Conservation (phyloP, 345 rosid genomes). For the Rhizophora apiculata region DNA sequence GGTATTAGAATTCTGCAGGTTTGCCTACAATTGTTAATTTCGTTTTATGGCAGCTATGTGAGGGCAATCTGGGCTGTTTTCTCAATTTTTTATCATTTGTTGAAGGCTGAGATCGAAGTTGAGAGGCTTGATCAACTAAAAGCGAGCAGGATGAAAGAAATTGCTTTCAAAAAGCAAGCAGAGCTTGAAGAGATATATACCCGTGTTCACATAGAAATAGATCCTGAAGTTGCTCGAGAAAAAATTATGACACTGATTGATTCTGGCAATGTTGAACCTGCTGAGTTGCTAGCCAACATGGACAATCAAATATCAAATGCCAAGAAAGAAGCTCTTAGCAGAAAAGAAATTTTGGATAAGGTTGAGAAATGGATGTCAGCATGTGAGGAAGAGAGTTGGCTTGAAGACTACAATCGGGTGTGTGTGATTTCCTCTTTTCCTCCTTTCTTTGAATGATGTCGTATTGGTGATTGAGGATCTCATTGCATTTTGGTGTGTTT, state of each 20-base stretch:
- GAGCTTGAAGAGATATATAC: constrained; percentile 94
- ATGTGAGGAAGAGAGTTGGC: constrained; percentile 99
- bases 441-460: not conserved
- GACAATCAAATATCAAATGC: constrained; percentile 87
- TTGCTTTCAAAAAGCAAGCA: constrained; percentile 84
- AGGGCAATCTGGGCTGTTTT: constrained; percentile 17
- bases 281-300: constrained; percentile 90
- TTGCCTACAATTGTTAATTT: too few species aligned
- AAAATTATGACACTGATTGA: constrained; percentile 78
- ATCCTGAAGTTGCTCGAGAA: constrained; percentile 81
- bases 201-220: constrained; percentile 74
- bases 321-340: constrained; percentile 83
- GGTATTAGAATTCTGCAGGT: constrained; percentile 37
- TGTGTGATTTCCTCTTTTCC: not conserved
- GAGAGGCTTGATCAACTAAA: constrained; percentile 93
- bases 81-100: constrained; percentile 14
- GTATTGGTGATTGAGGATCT: not conserved
- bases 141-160: constrained; percentile 96
- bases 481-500: not conserved
- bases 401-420: constrained; percentile 96
- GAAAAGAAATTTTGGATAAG: constrained; percentile 92
- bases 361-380: constrained; percentile 99
- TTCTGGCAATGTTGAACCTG: constrained; percentile 87
- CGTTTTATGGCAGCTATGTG: not conserved
- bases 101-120: constrained; percentile 91